Conservation (phyloP, 2,329 filamentous ascomycete species). For the Curvularia hawaiiensis region DNA sequence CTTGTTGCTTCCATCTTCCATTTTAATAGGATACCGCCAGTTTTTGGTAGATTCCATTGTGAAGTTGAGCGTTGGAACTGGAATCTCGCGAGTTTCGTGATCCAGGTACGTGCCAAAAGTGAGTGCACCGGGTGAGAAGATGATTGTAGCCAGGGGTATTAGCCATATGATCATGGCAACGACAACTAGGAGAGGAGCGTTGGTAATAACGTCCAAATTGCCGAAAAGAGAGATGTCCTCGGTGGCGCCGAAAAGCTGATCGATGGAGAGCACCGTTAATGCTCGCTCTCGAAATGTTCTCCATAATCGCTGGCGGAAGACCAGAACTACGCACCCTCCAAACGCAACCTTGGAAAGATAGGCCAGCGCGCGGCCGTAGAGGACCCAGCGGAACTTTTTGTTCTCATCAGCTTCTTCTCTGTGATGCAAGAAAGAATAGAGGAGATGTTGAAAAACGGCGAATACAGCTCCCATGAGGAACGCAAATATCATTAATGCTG, state of each 20-base stretch:
- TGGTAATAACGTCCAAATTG: conserved; percentile 41
- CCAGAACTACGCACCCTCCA: conserved; percentile 37
- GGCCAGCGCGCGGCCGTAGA: conserved; percentile 44
- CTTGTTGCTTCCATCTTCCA: conserved; percentile 28
- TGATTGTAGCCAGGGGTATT: conserved; percentile 45
- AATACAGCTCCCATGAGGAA: conserved; percentile 38
- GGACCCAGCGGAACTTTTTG: conserved; percentile 38
- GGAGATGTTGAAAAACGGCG: conserved; percentile 40
- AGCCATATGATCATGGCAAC: conserved; percentile 44
- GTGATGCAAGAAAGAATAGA: conserved; percentile 40
- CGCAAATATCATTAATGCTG: conserved; percentile 30
- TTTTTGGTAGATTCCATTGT: conserved; percentile 39
- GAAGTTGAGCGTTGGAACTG: conserved; percentile 38
- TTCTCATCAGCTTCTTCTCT: conserved; percentile 30
- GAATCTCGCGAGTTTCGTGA: conserved; percentile 17
- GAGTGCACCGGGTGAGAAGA: conserved; percentile 46
- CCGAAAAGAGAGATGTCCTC: conserved; percentile 43
- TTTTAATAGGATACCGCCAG: conserved; percentile 37
- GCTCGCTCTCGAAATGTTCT: conserved; percentile 39
- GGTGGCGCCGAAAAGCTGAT: conserved; percentile 42
- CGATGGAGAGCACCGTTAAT: conserved; percentile 43
- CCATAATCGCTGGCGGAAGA: conserved; percentile 46
- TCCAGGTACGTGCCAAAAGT: conserved; percentile 44
- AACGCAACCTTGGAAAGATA: conserved; percentile 45
- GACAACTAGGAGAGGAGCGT: conserved; percentile 31